Base-by-base conservation (phyloP, 75 land plant genomes). In the Ceratopteris richardii region DNA sequence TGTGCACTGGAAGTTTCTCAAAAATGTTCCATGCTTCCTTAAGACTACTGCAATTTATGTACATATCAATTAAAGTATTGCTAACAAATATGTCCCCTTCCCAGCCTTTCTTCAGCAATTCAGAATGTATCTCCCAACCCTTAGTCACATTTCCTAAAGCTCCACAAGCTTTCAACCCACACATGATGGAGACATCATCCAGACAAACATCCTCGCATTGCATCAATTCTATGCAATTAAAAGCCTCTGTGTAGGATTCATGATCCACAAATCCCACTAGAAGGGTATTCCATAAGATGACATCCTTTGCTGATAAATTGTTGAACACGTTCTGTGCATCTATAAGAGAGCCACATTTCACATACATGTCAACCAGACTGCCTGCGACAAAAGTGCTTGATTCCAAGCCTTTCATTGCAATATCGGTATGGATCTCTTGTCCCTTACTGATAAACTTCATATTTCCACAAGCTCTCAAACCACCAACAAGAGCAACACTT, bases 211-310 rank as follows among this genome's bases (percentile, higher is more conserved):
- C 76, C 4, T 59, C 75, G 40, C 61, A 57, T 48, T 63, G 64
- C 75, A 84, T 80, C 61, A 59, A 57, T 30, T 43, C 56, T 46
- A 77, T 74, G 18, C 73, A 47, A 17, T 77, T 73, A 48, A 69
- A 47, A 19, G 88, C 88, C 54, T 74, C 75, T 0, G 74, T 73
- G 57, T 63, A 65, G 46, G 62, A 66, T 3, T 81, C 85, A 48
- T 71, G 66, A 46, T 74, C 79, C 50, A 71, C 72, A 47, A 78
- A 79, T 4, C 88, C 77, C 5, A 77, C 74, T 16, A 88, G 67
- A 70, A 88, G 51, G 41, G 77, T 74, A 56, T 88, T 88, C 82
- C 88, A 84, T 6, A 82, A 71, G 20, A 89, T 83, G n/a, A 62
- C 63, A 61, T 83, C 80, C 42, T 74, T 53, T 53, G 66, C 75